Base-by-base conservation (phyloP, 1,284 basidiomycete genomes). In the Leccinum colubrinum region DNA sequence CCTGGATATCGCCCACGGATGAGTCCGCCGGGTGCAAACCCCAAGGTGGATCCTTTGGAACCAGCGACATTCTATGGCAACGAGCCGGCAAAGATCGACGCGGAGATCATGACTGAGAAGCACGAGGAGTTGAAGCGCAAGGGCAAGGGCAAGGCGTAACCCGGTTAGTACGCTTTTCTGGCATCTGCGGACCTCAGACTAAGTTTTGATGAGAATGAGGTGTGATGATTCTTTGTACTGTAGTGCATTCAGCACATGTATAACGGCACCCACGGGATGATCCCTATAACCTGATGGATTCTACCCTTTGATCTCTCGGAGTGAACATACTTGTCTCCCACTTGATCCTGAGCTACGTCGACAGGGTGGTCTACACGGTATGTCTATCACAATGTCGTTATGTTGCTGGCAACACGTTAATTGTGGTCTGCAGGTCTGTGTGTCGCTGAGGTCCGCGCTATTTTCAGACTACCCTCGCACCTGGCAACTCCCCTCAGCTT, bases 71-170 rank as follows among this genome's bases (percentile, higher is more conserved):
- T 74, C 25, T 81, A 88, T 63, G 85, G 86, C 1, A 83, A 88
- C 70, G 77, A 86, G 66, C 87, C 87, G 0, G 86, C 86, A 4
- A 76, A 83, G 74, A 81, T 87, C 51, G 87, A 89, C 68, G 81
- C 82, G 14, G 76, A 86, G 70, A 75, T 89, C 55, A 77, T 83
- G 73, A 65, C 64, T 2, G 82, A 84, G 61, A 84, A 87, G 39
- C 77, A 81, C 64, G 80, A 80, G 64, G 65, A 75, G 57, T 67
- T 86, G 59, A 75, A 68, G 69, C 75, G 76, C 65, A 87, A 86
- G 74, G 27, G 22, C 22, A 25, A 27, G 27, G 25, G 78, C 48
- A 80, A 77, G 71, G 69, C 65, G n/a, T 77, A 57, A 68, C 50
- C 25, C 9, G 50, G 43, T 55, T 11, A 33, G 25, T n/a, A 20